Evolutionary conservation across 1,284 basidiomycete genomes (phyloP).

Genomic region (Agaricales sp.): DNA sequence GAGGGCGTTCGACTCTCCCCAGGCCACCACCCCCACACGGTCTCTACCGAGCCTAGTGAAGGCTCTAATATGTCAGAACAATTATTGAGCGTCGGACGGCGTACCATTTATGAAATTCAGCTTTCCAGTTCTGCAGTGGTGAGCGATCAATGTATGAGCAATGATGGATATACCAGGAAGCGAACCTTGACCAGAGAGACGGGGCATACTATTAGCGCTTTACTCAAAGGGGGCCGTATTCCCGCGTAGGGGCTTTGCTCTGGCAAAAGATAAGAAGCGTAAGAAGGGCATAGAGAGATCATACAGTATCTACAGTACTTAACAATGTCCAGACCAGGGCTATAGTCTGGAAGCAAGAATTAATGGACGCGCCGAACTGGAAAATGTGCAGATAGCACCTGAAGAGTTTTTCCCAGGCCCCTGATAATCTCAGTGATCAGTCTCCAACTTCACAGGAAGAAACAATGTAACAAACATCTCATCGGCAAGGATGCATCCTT

Average conservation of each 20-base stretch:
- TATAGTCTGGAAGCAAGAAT: conserved; percentile 54
- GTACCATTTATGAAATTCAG: conserved; percentile 89
- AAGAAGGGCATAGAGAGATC: conserved; percentile 1
- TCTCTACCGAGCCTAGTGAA: conserved; percentile 62
- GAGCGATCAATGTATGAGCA: conserved; percentile 6
- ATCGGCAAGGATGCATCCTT: conserved; percentile 95
- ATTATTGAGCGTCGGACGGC: conserved; percentile 18
- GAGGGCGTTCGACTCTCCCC: conserved; percentile 64
- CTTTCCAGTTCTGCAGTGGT: conserved; percentile 77
- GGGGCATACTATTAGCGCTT: conserved; percentile 89
- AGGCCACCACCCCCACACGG: conserved; percentile 69
- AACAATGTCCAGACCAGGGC: conserved; percentile 81
- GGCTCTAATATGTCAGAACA: background rate
- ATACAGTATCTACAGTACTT: conserved; percentile 37
- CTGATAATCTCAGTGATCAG: conserved; percentile 28
- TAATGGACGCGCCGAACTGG: conserved; percentile 1
- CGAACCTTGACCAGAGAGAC: conserved; percentile 80
- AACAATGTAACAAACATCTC: conserved; percentile 69
- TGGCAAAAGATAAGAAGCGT: conserved; percentile 18
- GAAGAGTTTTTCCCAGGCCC: conserved; percentile 92
- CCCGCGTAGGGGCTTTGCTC: conserved; percentile 79
- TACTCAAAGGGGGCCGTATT: conserved; percentile 51
- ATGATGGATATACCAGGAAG: conserved; percentile 3
- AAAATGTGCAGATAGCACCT: conserved; percentile 28
- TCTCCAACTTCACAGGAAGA: conserved; percentile 8